Percentiles rank a stretch among this genome's conserved stretches.
phyloP scores from a whole-genome alignment of 1,284 basidiomycete species.

The Trametes versicolor region DNA sequence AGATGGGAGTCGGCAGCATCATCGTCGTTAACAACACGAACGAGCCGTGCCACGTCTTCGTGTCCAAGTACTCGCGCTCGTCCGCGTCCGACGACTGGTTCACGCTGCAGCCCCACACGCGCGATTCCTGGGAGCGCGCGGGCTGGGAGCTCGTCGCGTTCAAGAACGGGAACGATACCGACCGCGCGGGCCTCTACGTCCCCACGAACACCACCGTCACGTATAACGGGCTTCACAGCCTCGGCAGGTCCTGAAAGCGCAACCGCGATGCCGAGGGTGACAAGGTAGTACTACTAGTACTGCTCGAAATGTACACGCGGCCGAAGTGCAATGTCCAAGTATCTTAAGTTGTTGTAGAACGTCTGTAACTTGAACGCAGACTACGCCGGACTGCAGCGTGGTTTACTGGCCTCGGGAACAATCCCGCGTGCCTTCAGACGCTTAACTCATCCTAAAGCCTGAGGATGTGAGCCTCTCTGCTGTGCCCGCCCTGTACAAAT shows the following conservation, averaged over 20 bases:
- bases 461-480: too few relatives aligned
- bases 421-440: too few relatives aligned
- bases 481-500: too few relatives aligned
- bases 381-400: too few relatives aligned
- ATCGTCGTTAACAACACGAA: not conserved
- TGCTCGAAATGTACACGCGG: too few relatives aligned
- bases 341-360: too few relatives aligned
- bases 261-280: too few relatives aligned
- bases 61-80: conserved; percentile 13
- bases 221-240: not conserved
- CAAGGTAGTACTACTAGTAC: too few relatives aligned
- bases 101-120: not conserved
- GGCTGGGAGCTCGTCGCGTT: conserved; percentile 19
- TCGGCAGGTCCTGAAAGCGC: not conserved
- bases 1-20: conserved; percentile 13
- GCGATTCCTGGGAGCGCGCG: conserved; percentile 9
- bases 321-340: too few relatives aligned
- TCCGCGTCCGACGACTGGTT: conserved; percentile 8
- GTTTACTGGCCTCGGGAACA: too few relatives aligned
- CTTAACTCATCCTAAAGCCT: too few relatives aligned
- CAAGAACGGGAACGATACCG: conserved; percentile 14
- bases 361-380: too few relatives aligned
- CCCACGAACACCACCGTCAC: conserved; percentile 6
- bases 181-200: conserved; percentile 14
- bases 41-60: conserved; percentile 6